phyloP scores from a whole-genome alignment of 1,139 yeast genomes.

The Candida sp. region DNA sequence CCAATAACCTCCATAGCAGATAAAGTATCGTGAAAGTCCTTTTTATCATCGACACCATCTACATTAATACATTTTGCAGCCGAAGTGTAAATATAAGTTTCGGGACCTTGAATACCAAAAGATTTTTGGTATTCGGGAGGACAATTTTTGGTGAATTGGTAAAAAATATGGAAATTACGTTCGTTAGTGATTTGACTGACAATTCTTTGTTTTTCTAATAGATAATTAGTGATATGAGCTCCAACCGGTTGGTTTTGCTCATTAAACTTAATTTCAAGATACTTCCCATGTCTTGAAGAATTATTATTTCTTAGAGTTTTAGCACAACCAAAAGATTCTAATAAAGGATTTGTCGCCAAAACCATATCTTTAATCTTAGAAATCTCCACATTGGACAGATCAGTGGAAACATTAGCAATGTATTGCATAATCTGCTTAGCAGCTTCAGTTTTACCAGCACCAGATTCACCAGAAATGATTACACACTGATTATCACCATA shows the following conservation, averaged over 20 bases:
- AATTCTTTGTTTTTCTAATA: conserved; percentile 92
- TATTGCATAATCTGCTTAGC: conserved; percentile 99
- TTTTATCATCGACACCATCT: conserved; percentile 78
- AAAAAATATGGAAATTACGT: conserved; percentile 95
- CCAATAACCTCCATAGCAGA: conserved; percentile 90
- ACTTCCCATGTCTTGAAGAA: conserved; percentile 97
- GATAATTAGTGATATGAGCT: conserved; percentile 93
- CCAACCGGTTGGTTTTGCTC: conserved; percentile 77
- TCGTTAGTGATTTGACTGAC: conserved; percentile 91
- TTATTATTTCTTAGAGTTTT: conserved; percentile 95
- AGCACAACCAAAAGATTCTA: conserved; percentile 98
- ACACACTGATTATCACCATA: conserved; percentile 97
- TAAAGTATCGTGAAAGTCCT: conserved; percentile 77
- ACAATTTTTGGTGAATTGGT: conserved; percentile 93
- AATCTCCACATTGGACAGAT: conserved; percentile 54
- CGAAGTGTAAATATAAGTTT: conserved; percentile 85
- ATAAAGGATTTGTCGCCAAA: conserved; percentile 91
- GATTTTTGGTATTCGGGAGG: conserved; percentile 77
- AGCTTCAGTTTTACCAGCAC: conserved; percentile 99
- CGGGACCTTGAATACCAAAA: conserved; percentile 92
- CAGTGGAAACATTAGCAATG: conserved; percentile 75
- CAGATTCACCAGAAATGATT: conserved; percentile 97
- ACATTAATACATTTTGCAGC: conserved; percentile 85
- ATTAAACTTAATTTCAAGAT: conserved; percentile 87
- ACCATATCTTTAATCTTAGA: conserved; percentile 95